Evolutionary conservation across 2,329 filamentous ascomycete genomes (phyloP), one percentile per base, ranked within the genome.

Genomic region (Apiospora phragmitis): DNA sequence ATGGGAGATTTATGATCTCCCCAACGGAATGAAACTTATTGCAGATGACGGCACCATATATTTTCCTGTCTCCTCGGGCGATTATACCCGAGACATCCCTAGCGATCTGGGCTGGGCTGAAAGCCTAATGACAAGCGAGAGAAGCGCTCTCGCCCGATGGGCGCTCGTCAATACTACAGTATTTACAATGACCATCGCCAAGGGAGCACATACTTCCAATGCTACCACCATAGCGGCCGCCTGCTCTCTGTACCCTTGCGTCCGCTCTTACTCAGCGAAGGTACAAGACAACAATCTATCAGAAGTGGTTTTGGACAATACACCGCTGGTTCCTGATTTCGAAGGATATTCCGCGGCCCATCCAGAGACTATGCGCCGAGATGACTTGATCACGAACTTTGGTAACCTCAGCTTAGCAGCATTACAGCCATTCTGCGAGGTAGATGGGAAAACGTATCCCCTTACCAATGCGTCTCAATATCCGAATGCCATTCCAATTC

Each of bases 151-250:
- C 14, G 14, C 66, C 29, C 41, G 42, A 11, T 68, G 66, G 66
- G 66, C 66, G 21, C 51, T 68, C 3, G 29, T 51, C 26, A 49
- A 68, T 24, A 68, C 66, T 6, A 68, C 66, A 12, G 42, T 68
- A 2, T 16, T 68, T 16, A 38, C 26, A 4, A 18, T 68, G n/a
- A n/a, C n/a, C n/a, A n/a, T n/a, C n/a, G n/a, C n/a, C n/a, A n/a
- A n/a, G n/a, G n/a, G n/a, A n/a, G n/a, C n/a, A n/a, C n/a, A n/a
- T n/a, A n/a, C n/a, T 2, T 1, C 42, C 65, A 12, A n/a, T n/a
- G 12, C 24, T 12, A 67, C 24, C 2, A 42, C 65, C 0, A 21
- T 67, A 4, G 66, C 66, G 8, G 43, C 8, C 26, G n/a, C 42
- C 26, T 68, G 66, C 18, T 68, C 43, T 26, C 21, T 68, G 0